phyloP scores from a whole-genome alignment of 2,329 filamentous ascomycete species.

The Ilyonectria mors-panacis region DNA sequence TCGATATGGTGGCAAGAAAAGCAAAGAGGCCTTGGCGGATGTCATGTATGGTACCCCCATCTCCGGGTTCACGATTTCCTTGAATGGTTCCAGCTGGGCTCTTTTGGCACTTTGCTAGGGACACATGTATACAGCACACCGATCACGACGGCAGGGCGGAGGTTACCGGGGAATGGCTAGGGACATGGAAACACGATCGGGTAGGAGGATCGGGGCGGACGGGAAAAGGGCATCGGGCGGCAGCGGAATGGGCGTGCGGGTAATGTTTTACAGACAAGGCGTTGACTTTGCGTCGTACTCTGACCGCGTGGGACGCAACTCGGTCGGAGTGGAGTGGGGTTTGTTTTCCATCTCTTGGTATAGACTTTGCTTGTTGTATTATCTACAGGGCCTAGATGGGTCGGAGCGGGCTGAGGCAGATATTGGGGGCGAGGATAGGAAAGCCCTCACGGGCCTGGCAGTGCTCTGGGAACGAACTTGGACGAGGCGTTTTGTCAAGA shows the following conservation, averaged over 20 bases:
- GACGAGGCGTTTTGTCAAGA: constrained; percentile 43
- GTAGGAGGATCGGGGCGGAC: constrained; percentile 33
- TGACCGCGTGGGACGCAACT: constrained; percentile 33
- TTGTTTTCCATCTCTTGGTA: constrained; percentile 39
- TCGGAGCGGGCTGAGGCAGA: constrained; percentile 31
- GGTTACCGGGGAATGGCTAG: constrained; percentile 38
- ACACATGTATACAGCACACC: constrained; percentile 36
- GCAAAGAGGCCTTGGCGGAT: constrained; percentile 31
- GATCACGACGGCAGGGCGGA: constrained; percentile 44
- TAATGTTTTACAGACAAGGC: constrained; percentile 45
- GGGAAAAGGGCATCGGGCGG: constrained; percentile 32
- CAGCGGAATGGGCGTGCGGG: constrained; percentile 39
- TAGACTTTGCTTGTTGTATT: constrained; percentile 43
- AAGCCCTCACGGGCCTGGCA: constrained; percentile 44
- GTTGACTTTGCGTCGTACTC: constrained; percentile 41
- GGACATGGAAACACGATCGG: constrained; percentile 36
- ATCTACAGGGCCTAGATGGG: constrained; percentile 41
- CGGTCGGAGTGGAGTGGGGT: constrained; percentile 31
- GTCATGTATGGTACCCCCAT: constrained; percentile 34
- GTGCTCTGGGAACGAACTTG: constrained; percentile 36
- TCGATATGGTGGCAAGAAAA: constrained; percentile 23
- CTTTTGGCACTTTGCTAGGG: constrained; percentile 33
- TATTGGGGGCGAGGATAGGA: constrained; percentile 29
- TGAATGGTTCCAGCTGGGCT: constrained; percentile 30
- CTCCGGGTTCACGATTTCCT: constrained; percentile 46